A percentile compares a stretch with the other conserved stretches of the same genome.
Evolutionary conservation across 805 yeast genomes (phyloP).

Genomic region (Helenozyma rhizophorensis): DNA sequence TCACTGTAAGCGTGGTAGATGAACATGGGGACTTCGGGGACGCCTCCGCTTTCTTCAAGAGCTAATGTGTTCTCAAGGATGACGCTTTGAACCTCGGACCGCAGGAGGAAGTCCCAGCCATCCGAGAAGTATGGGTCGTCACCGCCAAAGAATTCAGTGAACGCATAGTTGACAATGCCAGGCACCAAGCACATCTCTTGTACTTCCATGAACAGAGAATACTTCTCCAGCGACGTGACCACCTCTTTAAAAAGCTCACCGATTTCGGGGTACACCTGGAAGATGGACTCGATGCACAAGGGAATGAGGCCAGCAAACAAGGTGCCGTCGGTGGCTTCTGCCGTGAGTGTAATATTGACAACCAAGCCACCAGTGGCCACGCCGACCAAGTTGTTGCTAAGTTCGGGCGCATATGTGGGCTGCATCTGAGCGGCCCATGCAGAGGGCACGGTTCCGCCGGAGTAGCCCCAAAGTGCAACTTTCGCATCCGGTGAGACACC

Average conservation of each 20-base stretch:
- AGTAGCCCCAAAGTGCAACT: conserved; percentile 31
- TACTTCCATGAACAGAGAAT: no score
- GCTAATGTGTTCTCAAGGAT: conserved; percentile 7
- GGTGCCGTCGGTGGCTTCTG: conserved; percentile 22
- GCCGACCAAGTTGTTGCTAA: conserved; percentile 20
- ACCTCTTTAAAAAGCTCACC: conserved; percentile 1
- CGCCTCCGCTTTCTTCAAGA: conserved; percentile 1
- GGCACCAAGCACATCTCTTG: neutral
- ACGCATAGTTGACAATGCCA: conserved; percentile 1
- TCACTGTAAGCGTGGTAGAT: conserved; percentile 22
- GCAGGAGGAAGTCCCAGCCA: conserved; percentile 4
- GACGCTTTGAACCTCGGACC: neutral
- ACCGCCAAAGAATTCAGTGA: conserved; percentile 5
- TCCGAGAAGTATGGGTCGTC: conserved; percentile 2
- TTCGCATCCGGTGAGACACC: conserved; percentile 18
- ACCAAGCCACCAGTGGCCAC: conserved; percentile 37
- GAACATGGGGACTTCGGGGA: conserved; percentile 24
- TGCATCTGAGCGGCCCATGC: conserved; percentile 38
- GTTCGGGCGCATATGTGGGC: conserved; percentile 35
- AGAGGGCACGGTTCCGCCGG: conserved; percentile 36
- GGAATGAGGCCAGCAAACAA: conserved; percentile 28
- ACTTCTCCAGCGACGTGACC: neutral
- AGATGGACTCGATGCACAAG: conserved; percentile 26
- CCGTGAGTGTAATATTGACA: conserved; percentile 28
- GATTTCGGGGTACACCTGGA: conserved; percentile 29